A percentile compares a stretch with the other conserved stretches of the same genome.
These are phyloP conservation scores for Phytopythium oedochilum DNA, from an alignment of 352 stramenopile genomes.

Conservation along the genomic window DNA sequence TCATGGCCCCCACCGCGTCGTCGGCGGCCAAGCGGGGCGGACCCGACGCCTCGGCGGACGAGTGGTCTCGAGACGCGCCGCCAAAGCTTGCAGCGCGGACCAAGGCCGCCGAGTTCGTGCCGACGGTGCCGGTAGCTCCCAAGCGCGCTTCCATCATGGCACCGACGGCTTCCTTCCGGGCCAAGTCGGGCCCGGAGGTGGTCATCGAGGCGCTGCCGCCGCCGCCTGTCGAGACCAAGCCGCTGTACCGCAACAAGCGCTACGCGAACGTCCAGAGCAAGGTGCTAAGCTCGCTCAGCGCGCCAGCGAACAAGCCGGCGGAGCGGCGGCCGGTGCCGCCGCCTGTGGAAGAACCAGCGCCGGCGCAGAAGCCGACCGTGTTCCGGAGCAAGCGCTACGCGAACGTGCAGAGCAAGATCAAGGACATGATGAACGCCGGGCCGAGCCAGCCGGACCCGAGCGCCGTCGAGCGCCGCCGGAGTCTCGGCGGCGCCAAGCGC, in stretches of 20 bases:
- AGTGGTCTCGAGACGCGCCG: slow-evolving; percentile 1
- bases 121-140: slow-evolving; percentile 11
- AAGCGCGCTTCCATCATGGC: slow-evolving; percentile 31
- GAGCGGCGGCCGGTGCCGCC: neutral
- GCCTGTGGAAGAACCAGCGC: neutral
- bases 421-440: neutral
- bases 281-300: slow-evolving; percentile 25
- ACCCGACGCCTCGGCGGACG: neutral
- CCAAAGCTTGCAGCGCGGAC: neutral
- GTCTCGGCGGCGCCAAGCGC: slow-evolving; percentile 20
- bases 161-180: slow-evolving; percentile 21
- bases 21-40: slow-evolving; percentile 17
- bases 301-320: slow-evolving; percentile 3
- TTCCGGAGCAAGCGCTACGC: slow-evolving; percentile 8
- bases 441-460: slow-evolving; percentile 28
- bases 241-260: slow-evolving; percentile 22
- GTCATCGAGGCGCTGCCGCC: neutral
- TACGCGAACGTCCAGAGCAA: slow-evolving; percentile 57
- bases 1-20: slow-evolving; percentile 24
- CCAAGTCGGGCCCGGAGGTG: slow-evolving; percentile 22
- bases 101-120: slow-evolving; percentile 1
- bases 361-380: neutral
- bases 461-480: slow-evolving; percentile 37
- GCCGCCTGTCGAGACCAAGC: slow-evolving; percentile 6
- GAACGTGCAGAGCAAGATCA: slow-evolving; percentile 9